A percentile compares a stretch with the other conserved stretches of the same genome.
Evolutionary conservation across 2,329 filamentous ascomycete genomes (phyloP).

Genomic region (Apiospora pterosperma): DNA sequence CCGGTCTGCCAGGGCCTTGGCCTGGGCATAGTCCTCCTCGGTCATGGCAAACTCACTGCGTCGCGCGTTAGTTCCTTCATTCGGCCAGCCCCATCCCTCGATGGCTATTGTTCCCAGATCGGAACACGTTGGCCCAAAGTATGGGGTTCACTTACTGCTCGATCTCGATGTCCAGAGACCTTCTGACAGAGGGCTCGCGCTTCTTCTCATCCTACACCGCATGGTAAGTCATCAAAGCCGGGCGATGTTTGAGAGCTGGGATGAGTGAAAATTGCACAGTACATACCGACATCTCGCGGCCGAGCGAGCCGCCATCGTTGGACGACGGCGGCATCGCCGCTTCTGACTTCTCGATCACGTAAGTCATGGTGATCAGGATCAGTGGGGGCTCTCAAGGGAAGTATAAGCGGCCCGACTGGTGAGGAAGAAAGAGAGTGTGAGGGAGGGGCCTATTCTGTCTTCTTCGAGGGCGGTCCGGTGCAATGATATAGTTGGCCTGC

Average conservation of each 20-base stretch:
- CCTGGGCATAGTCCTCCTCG: conserved; percentile 1
- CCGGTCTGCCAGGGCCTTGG: background rate
- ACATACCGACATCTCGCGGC: background rate
- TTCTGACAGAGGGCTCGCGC: background rate
- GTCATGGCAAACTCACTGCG: conserved; percentile 2
- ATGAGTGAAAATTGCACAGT: background rate
- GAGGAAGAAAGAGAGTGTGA: background rate
- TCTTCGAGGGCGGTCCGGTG: background rate
- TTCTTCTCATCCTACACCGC: background rate
- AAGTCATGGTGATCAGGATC: background rate
- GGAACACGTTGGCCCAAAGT: background rate
- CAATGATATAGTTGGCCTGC: background rate
- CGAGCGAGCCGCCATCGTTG: background rate
- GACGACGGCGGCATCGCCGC: background rate
- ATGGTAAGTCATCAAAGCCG: background rate
- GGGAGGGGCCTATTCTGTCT: background rate
- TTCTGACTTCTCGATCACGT: background rate
- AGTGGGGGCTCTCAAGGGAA: background rate
- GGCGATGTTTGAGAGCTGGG: background rate
- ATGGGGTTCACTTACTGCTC: background rate
- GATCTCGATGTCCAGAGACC: background rate
- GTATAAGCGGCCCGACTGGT: background rate
- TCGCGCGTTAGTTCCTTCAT: background rate
- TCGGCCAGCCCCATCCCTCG: too few species aligned
- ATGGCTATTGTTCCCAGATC: background rate